Percentiles rank a stretch among this genome's conserved stretches.
Evolutionary conservation across 2,329 filamentous ascomycete genomes (phyloP).

Genomic region (Falciphora oryzae): DNA sequence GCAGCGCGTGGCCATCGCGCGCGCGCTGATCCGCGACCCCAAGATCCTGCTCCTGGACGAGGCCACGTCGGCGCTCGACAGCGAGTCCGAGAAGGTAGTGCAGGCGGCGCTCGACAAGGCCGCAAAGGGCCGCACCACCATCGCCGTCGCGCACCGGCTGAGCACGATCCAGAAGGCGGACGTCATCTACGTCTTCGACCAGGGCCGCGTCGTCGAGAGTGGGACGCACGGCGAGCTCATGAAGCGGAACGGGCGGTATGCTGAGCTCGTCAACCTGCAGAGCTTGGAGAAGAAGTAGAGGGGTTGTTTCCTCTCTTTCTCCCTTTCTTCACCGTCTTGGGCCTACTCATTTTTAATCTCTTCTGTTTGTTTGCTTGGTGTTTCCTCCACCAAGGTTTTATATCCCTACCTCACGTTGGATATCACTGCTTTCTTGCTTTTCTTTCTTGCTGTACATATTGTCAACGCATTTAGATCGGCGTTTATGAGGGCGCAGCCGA

Average conservation of each 20-base stretch:
- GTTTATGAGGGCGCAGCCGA: background rate
- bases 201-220: constrained; percentile 77
- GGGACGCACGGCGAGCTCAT: constrained; percentile 74
- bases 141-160: constrained; percentile 87
- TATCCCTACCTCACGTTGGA: background rate
- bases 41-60: constrained; percentile 81
- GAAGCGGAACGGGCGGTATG: constrained; percentile 65
- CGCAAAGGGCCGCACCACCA: constrained; percentile 79
- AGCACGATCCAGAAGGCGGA: constrained; percentile 94
- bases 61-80: constrained; percentile 72
- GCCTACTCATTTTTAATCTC: background rate
- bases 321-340: background rate
- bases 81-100: constrained; percentile 72
- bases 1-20: constrained; percentile 88
- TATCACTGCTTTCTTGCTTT: background rate
- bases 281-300: constrained; percentile 55
- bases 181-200: constrained; percentile 91
- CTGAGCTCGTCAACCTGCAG: constrained; percentile 74
- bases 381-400: too few species aligned
- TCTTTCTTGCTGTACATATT: background rate
- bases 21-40: constrained; percentile 84
- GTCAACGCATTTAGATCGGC: background rate
- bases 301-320: background rate
- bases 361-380: background rate
- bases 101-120: constrained; percentile 77